phyloP scores from a whole-genome alignment of 495 filamentous ascomycete species.

The Cryomyces antarcticus region DNA sequence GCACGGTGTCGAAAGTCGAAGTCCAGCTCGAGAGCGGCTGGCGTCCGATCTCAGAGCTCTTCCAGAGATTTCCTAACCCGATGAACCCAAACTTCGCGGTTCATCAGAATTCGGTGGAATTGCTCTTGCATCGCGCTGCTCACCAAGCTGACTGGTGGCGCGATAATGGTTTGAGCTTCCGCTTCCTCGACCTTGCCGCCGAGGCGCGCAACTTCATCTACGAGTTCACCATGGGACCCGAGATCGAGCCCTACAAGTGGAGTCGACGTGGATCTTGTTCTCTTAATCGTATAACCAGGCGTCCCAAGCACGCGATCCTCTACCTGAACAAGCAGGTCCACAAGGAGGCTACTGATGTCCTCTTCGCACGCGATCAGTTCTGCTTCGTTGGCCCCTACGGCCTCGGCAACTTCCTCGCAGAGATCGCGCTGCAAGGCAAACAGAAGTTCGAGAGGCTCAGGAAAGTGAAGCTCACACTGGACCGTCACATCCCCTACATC shows the following conservation, averaged over 20 bases:
- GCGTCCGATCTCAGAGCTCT: not conserved
- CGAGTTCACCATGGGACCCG: not conserved
- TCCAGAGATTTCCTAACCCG: not conserved
- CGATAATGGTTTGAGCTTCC: conserved; percentile 4
- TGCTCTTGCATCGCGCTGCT: not conserved
- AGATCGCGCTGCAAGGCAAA: not conserved
- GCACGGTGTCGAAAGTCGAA: not conserved
- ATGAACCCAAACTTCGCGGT: not conserved
- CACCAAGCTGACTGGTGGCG: conserved; percentile 1
- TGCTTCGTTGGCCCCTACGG: not conserved
- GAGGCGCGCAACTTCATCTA: conserved; percentile 9
- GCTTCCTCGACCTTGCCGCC: conserved; percentile 3
- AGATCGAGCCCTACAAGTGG: conserved; percentile 3
- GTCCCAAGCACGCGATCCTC: too few species aligned
- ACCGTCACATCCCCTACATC: conserved; percentile 1
- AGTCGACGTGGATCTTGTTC: too few species aligned
- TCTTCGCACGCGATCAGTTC: conserved; percentile 1
- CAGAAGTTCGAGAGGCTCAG: not conserved
- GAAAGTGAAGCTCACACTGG: conserved; percentile 4
- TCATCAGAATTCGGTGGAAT: not conserved
- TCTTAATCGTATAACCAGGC: too few species aligned
- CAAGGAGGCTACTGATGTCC: conserved; percentile 1
- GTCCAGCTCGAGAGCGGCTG: not conserved
- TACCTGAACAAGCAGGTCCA: conserved; percentile 1
- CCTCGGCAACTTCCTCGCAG: not conserved